Evolutionary conservation across 2,329 filamentous ascomycete genomes (phyloP).

Genomic region (Nemania sp.): DNA sequence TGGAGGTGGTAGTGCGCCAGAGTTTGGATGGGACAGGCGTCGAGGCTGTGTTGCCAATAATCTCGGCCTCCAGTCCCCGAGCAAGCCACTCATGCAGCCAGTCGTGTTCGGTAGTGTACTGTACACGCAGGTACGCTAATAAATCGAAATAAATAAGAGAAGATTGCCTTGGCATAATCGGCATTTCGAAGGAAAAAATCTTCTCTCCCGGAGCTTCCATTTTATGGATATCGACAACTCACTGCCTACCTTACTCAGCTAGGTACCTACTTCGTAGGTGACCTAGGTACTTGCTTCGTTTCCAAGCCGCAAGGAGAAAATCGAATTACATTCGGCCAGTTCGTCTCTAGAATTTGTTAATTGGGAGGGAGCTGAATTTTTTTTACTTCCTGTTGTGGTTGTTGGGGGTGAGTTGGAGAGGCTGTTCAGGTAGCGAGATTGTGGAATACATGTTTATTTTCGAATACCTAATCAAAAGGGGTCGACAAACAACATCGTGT

Average conservation of each 20-base stretch:
- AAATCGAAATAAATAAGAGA: too few species aligned
- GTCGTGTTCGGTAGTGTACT: too few species aligned
- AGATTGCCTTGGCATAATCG: background rate
- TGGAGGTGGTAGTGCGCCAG: background rate
- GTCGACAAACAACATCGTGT: background rate
- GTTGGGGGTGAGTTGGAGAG: too few species aligned
- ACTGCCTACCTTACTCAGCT: too few species aligned
- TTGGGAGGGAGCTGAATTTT: too few species aligned
- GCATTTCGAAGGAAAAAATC: background rate
- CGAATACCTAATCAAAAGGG: background rate
- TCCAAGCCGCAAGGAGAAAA: too few species aligned
- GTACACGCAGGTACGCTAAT: too few species aligned
- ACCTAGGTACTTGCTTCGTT: background rate
- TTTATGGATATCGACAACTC: background rate
- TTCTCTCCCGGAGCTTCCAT: background rate
- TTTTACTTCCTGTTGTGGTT: too few species aligned
- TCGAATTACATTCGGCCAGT: too few species aligned
- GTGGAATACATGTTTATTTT: too few species aligned
- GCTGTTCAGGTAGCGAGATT: too few species aligned
- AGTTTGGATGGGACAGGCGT: background rate
- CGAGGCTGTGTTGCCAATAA: conserved; percentile 22
- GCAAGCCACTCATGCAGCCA: conserved; percentile 14
- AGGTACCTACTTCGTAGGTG: background rate
- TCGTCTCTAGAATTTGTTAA: too few species aligned
- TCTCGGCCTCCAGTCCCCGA: conserved; percentile 19